Evolutionary conservation across 2,329 filamentous ascomycete species (phyloP).

Genomic region (Ciborinia camelliae): DNA sequence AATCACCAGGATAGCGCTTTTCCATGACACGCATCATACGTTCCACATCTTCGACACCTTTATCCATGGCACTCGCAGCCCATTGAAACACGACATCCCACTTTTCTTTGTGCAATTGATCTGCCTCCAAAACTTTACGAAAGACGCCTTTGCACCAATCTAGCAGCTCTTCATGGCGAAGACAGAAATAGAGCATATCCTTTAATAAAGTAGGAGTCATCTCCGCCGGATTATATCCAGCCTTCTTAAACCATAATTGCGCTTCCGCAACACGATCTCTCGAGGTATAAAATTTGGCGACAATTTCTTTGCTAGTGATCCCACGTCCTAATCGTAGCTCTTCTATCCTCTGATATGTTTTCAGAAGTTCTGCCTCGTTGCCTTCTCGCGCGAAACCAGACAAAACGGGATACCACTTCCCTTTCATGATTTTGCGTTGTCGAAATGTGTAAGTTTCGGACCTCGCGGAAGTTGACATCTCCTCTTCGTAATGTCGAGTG

Average conservation of each 20-base stretch:
- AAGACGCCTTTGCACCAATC: constrained; percentile 63
- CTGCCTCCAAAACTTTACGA: constrained; percentile 41
- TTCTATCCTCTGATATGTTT: constrained; percentile 52
- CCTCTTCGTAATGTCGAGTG: not conserved
- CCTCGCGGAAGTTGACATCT: not conserved
- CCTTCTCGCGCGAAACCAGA: constrained; percentile 60
- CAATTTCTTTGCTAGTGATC: constrained; percentile 47
- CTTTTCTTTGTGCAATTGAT: constrained; percentile 47
- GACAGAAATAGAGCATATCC: constrained; percentile 57
- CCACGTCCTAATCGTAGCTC: constrained; percentile 46
- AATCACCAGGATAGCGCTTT: constrained; percentile 46
- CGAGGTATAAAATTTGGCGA: constrained; percentile 61
- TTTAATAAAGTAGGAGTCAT: constrained; percentile 39
- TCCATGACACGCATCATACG: constrained; percentile 69
- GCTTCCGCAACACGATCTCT: constrained; percentile 57
- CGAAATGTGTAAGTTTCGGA: not conserved
- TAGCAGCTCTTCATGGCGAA: constrained; percentile 52
- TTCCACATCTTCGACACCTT: constrained; percentile 67
- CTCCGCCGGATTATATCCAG: not conserved
- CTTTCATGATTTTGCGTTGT: constrained; percentile 32
- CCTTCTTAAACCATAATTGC: constrained; percentile 63
- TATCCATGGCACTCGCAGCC: constrained; percentile 66
- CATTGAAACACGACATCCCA: constrained; percentile 76
- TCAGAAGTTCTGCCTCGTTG: constrained; percentile 54
- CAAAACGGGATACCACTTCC: constrained; percentile 49